Conservation (phyloP, 208 protist genomes). For the Leishmania gerbilli region DNA sequence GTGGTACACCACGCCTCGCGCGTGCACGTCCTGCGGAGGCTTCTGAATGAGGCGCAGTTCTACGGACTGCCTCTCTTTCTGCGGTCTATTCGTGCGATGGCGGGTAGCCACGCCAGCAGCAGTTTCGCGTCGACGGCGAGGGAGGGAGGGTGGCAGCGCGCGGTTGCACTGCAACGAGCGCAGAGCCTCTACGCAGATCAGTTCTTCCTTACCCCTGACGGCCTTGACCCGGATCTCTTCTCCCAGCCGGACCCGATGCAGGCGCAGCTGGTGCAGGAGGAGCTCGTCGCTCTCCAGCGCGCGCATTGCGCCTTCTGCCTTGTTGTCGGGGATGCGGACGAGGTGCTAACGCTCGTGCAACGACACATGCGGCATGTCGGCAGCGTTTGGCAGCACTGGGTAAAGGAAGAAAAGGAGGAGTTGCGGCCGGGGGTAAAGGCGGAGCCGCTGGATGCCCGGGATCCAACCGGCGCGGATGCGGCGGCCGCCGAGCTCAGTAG, state of each 20-base stretch:
- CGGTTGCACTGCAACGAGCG: constrained; percentile 14
- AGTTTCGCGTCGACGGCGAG: constrained; percentile 1
- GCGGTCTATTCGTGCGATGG: constrained; percentile 64
- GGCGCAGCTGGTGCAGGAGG: constrained; percentile 69
- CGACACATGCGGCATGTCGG: constrained; percentile 24
- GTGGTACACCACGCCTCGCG: constrained; percentile 52
- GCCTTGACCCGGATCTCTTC: constrained; percentile 54
- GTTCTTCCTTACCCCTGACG: constrained; percentile 61
- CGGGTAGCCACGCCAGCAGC: neutral
- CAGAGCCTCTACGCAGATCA: constrained; percentile 23
- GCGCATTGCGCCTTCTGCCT: constrained; percentile 62
- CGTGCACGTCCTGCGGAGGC: constrained; percentile 26
- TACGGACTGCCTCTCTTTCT: constrained; percentile 88
- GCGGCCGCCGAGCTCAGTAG: neutral
- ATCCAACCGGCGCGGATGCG: neutral
- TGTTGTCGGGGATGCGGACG: constrained; percentile 79
- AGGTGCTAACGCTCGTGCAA: constrained; percentile 53
- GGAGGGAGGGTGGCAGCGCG: constrained; percentile 9
- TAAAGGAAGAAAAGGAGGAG: constrained; percentile 9
- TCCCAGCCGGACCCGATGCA: constrained; percentile 46
- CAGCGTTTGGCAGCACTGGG: constrained; percentile 16
- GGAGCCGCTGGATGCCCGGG: neutral
- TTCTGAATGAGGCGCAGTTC: constrained; percentile 64
- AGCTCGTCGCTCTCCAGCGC: constrained; percentile 58
- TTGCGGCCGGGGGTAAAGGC: constrained; percentile 1